Base-by-base conservation (phyloP, 148 eudicot genomes). In the Fagopyrum tataricum region DNA sequence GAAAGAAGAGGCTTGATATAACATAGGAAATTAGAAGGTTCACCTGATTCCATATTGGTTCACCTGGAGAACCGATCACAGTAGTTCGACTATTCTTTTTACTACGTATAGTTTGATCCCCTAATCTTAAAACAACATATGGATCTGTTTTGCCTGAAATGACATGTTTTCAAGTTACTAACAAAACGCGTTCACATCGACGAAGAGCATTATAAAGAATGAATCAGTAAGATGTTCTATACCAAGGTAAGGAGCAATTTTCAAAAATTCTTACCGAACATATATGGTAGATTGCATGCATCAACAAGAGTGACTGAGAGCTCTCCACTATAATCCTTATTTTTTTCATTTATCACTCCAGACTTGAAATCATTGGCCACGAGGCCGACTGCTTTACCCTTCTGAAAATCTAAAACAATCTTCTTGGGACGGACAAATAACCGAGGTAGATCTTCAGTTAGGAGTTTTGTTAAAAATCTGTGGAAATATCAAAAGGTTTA, bases 1-100 rank as follows among this genome's bases (percentile, higher is more conserved):
- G 58, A 52, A 17, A 52, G 58, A 52, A 52, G 58, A 52, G 53
- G 13, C 5, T 48, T 52, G 17, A 52, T 52, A 18, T 17, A 18
- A 17, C 53, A 48, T 21, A 14, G 40, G 67, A 20, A 64, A 7
- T 24, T 64, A 24, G 18, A 64, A 64, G 10, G 17, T 64, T 24
- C 68, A 92, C 97, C 93, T 94, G 97, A 87, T 94, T 94, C 98
- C 97, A 94, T 44, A 94, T 91, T 59, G 98, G 97, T 78, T 91
- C 86, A 69, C 98, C 98, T 77, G 98, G 98, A 76, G 91, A 87
- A 51, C 98, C 98, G 49, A 89, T 91, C 75, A 94, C 89, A 74
- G 97, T 91, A 64, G 98, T 94, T 84, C 91, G 97, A 85, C 97
- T 94, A 74, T 91, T 91, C 84, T 85, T 89, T 77, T 94, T 94